Percentiles rank a stretch among this genome's conserved stretches.
phyloP scores from a whole-genome alignment of 495 filamentous ascomycete species.

The Amphirosellinia nigrospora region DNA sequence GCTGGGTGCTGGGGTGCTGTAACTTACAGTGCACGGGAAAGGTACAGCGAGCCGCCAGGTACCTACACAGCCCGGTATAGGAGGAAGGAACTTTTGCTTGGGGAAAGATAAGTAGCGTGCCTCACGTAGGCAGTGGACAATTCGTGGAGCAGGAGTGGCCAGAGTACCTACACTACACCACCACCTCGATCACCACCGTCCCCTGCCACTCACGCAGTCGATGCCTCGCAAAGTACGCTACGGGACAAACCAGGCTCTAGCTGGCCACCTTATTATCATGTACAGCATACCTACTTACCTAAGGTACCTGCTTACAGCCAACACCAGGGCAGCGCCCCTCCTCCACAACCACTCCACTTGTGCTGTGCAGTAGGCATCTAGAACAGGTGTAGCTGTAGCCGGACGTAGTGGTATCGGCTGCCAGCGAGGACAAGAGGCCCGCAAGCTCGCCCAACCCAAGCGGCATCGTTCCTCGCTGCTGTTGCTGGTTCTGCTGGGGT shows the following conservation, averaged over 20 bases:
- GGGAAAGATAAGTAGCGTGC: slow-evolving; percentile 5
- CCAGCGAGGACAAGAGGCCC: slow-evolving; percentile 10
- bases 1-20: neutral
- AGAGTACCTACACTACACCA: slow-evolving; percentile 5
- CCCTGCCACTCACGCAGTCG: neutral
- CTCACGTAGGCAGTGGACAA: too few relatives aligned
- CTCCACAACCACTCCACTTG: neutral
- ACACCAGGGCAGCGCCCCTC: neutral
- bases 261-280: neutral
- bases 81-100: slow-evolving; percentile 25
- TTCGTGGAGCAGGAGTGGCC: slow-evolving; percentile 11
- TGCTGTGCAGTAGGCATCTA: slow-evolving; percentile 5
- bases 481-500: slow-evolving; percentile 33
- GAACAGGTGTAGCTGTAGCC: slow-evolving; percentile 4
- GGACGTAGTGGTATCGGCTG: neutral
- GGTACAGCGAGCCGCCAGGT: slow-evolving; percentile 10
- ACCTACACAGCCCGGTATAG: slow-evolving; percentile 1
- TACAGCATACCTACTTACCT: slow-evolving; percentile 8
- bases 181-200: neutral
- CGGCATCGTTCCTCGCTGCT: slow-evolving; percentile 2
- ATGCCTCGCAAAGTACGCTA: neutral
- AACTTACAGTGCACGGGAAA: slow-evolving; percentile 6
- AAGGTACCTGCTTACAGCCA: neutral
- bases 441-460: slow-evolving; percentile 8
- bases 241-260: neutral